A percentile compares a stretch with the other conserved stretches of the same genome.
Evolutionary conservation across 345 rosid genomes (phyloP).

Genomic region (Aethionema arabicum): DNA sequence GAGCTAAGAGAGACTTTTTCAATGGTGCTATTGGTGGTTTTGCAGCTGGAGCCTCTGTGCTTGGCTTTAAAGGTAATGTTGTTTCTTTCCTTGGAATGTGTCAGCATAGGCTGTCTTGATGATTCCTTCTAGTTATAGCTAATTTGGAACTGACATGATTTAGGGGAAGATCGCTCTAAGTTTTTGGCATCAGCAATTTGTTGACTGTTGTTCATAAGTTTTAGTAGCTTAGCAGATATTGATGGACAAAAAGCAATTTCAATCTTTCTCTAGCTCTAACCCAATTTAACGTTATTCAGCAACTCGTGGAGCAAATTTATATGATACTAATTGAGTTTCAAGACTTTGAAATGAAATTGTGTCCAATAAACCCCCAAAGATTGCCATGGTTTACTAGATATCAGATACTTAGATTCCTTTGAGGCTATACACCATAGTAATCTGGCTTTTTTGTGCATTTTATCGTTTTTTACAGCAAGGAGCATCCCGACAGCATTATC

Average conservation of each 20-base stretch:
- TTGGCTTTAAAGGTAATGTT: constrained; percentile 76
- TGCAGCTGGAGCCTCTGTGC: constrained; percentile 84
- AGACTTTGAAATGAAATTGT: not conserved
- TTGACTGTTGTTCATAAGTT: not conserved
- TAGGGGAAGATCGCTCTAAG: not conserved
- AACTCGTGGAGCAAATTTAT: constrained; percentile 3
- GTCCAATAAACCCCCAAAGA: not conserved
- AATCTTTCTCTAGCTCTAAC: not conserved
- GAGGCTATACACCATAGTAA: constrained; percentile 2
- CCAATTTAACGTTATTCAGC: not conserved
- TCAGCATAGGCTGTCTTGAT: not conserved
- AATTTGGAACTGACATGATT: constrained; percentile 10
- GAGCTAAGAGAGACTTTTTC: constrained; percentile 81
- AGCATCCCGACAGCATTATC: constrained; percentile 77
- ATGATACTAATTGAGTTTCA: constrained; percentile 4
- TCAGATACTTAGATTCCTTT: not conserved
- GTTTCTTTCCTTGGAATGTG: not conserved
- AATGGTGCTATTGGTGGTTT: constrained; percentile 97
- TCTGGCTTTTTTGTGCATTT: not conserved
- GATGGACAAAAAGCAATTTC: not conserved
- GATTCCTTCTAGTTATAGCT: not conserved
- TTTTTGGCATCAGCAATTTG: constrained; percentile 2
- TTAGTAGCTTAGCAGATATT: constrained; percentile 13
- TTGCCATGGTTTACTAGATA: not conserved
- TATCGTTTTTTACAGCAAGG: constrained; percentile 52